These are phyloP conservation scores for Hemisphaericaspora lyxosophila DNA, from an alignment of 1,139 yeast species.

Conservation along the genomic window DNA sequence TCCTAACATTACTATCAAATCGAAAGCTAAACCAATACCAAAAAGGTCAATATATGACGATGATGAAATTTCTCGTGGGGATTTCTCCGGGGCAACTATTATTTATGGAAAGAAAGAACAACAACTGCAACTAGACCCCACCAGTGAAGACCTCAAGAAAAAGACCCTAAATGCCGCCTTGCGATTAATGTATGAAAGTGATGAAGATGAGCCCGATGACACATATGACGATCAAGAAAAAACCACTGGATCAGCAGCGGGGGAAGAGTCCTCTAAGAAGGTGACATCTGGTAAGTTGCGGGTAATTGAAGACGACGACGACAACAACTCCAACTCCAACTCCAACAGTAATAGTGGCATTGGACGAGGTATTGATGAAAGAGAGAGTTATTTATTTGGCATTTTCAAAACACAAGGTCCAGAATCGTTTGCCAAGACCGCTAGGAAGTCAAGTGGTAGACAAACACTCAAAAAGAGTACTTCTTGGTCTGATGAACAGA, in stretches of 20 bases:
- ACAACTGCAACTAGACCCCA: slow-evolving; percentile 7
- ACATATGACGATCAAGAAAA: slow-evolving; percentile 75
- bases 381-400: slow-evolving; percentile 54
- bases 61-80: slow-evolving; percentile 28
- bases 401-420: slow-evolving; percentile 53
- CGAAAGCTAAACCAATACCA: slow-evolving; percentile 3
- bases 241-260: slow-evolving; percentile 33
- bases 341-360: background rate
- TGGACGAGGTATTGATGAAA: slow-evolving; percentile 11
- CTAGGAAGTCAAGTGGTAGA: slow-evolving; percentile 55
- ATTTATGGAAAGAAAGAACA: slow-evolving; percentile 23
- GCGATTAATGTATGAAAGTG: slow-evolving; percentile 63
- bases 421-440: slow-evolving; percentile 44
- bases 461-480: slow-evolving; percentile 51
- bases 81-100: slow-evolving; percentile 19
- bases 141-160: slow-evolving; percentile 39
- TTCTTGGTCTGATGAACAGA: slow-evolving; percentile 83
- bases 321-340: background rate
- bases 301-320: slow-evolving; percentile 6
- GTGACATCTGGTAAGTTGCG: slow-evolving; percentile 3
- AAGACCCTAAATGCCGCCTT: slow-evolving; percentile 65
- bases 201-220: slow-evolving; percentile 82
- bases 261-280: slow-evolving; percentile 14
- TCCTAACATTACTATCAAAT: slow-evolving; percentile 7
- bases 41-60: slow-evolving; percentile 28